These are phyloP conservation scores for Canavalia gladiata DNA, from an alignment of 306 rosid species.

Conservation along the genomic window DNA sequence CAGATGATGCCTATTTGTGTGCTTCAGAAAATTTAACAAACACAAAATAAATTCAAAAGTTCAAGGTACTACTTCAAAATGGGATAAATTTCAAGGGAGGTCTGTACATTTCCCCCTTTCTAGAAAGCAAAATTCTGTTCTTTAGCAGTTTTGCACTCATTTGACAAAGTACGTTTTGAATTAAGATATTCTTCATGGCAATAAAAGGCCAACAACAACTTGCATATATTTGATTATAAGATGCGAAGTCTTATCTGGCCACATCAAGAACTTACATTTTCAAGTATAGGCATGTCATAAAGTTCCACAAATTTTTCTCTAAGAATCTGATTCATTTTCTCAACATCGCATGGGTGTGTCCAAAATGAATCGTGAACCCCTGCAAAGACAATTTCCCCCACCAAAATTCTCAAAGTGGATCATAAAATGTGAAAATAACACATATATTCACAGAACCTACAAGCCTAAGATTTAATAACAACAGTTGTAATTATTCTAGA, in stretches of 20 bases:
- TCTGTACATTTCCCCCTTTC: not conserved
- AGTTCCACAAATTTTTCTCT: conserved; percentile 85
- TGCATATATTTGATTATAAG: not conserved
- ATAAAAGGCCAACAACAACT: not conserved
- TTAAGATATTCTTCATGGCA: not conserved
- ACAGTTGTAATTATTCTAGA: not conserved
- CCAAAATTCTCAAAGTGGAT: not conserved
- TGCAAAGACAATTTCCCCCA: conserved; percentile 42
- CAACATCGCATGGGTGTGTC: conserved; percentile 91
- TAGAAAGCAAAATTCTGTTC: not conserved
- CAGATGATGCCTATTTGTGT: not conserved
- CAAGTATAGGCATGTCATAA: conserved; percentile 68
- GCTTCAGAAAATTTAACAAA: conserved; percentile 1
- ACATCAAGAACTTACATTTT: conserved; percentile 49
- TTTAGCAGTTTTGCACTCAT: conserved; percentile 2
- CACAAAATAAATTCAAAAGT: not conserved
- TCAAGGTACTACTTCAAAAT: conserved; percentile 4
- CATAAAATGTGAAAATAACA: conserved; percentile 13
- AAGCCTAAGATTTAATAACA: conserved; percentile 15
- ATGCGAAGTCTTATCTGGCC: not conserved
- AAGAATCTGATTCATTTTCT: conserved; percentile 76
- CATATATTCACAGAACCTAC: conserved; percentile 1
- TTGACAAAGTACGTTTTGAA: not conserved
- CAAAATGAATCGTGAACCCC: conserved; percentile 95
- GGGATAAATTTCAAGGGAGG: not conserved